A percentile compares a stretch with the other conserved stretches of the same genome.
Conservation (phyloP, 2,329 filamentous ascomycete genomes). For the Fusarium sp. region DNA sequence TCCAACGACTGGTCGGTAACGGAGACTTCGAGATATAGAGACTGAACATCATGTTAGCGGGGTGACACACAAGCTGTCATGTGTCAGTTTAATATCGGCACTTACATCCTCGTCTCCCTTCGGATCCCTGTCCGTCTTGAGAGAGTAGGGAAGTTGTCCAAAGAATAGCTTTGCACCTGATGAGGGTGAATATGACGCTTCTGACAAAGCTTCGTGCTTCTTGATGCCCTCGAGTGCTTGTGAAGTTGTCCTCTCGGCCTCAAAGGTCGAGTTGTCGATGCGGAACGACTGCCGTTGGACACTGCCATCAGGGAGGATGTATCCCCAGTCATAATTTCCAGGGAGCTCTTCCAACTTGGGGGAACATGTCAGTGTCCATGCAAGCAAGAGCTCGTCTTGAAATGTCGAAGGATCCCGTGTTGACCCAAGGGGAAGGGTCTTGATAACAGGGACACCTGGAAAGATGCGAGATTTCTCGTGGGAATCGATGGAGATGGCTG, state of each 20-base stretch:
- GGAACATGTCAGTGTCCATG: constrained; percentile 26
- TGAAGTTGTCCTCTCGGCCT: constrained; percentile 24
- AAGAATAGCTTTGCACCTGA: constrained; percentile 21
- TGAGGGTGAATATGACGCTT: constrained; percentile 1
- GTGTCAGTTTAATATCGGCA: background rate
- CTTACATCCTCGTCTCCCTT: constrained; percentile 22
- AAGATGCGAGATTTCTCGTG: constrained; percentile 9
- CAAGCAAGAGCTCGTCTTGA: constrained; percentile 21
- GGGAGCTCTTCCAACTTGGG: constrained; percentile 3
- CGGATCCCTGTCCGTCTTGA: background rate
- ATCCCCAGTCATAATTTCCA: constrained; percentile 21
- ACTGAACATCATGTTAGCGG: constrained; percentile 13
- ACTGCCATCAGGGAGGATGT: constrained; percentile 26
- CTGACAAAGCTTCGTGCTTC: constrained; percentile 1
- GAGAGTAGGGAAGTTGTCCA: constrained; percentile 7
- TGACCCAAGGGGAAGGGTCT: constrained; percentile 19
- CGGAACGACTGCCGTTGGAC: constrained; percentile 24
- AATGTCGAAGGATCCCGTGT: constrained; percentile 17
- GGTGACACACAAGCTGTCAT: background rate
- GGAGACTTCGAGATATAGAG: constrained; percentile 25
- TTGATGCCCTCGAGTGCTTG: constrained; percentile 23
- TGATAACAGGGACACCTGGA: constrained; percentile 6
- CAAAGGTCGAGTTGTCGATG: constrained; percentile 14
- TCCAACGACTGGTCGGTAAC: constrained; percentile 26
- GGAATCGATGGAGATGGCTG: constrained; percentile 17